These are phyloP conservation scores for Microstegium vimineum DNA, from an alignment of 176 grass and related monocot genomes.

Conservation along the genomic window DNA sequence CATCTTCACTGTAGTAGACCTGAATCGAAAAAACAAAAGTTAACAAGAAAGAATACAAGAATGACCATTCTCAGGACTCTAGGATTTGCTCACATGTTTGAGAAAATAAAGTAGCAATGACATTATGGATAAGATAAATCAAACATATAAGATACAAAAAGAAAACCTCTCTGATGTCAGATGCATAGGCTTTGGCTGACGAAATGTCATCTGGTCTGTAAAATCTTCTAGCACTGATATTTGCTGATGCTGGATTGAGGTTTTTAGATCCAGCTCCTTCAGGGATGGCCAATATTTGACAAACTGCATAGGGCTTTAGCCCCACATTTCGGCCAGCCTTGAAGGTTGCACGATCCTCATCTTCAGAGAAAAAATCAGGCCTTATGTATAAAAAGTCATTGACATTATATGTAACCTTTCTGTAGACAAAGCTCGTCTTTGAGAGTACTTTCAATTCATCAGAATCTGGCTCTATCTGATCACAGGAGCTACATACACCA, in stretches of 20 bases:
- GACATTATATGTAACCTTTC: conserved; percentile 56
- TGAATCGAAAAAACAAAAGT: conserved; percentile 43
- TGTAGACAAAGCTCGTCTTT: conserved; percentile 65
- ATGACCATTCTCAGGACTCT: conserved; percentile 12
- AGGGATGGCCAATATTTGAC: conserved; percentile 67
- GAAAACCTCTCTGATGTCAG: conserved; percentile 93
- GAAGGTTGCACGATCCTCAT: conserved; percentile 59
- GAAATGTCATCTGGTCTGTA: conserved; percentile 97
- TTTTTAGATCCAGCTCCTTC: conserved; percentile 51
- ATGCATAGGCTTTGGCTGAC: conserved; percentile 75
- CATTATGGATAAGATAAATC: conserved; percentile 4
- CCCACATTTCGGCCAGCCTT: conserved; percentile 92
- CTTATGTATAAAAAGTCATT: conserved; percentile 78
- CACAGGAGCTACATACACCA: conserved; percentile 78
- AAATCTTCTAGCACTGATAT: conserved; percentile 84
- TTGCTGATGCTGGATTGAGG: conserved; percentile 46
- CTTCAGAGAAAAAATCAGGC: conserved; percentile 71
- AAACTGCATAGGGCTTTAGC: conserved; percentile 81
- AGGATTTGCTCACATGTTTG: background rate
- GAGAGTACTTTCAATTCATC: conserved; percentile 65
- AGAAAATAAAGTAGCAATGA: conserved; percentile 8
- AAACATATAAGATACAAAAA: conserved; percentile 8
- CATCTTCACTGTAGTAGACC: conserved; percentile 96
- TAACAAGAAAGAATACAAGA: conserved; percentile 19
- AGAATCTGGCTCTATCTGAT: conserved; percentile 44